Evolutionary conservation across 148 eudicot species (phyloP).

Genomic region (Nepenthes gracilis): DNA sequence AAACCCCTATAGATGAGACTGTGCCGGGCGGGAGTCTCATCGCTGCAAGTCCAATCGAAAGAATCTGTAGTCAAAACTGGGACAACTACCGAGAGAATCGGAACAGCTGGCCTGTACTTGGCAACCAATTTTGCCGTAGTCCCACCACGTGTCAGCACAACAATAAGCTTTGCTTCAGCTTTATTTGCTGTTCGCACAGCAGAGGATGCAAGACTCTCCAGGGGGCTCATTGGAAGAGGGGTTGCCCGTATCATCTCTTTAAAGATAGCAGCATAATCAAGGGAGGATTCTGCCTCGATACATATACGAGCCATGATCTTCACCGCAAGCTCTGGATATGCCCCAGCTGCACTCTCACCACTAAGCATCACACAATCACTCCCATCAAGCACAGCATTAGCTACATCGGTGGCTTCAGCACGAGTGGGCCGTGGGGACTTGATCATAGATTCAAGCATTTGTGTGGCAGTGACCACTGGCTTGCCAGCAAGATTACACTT

Average conservation of each 20-base stretch:
- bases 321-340: slow-evolving; percentile 82
- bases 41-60: slow-evolving; percentile 65
- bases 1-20: slow-evolving; percentile 57
- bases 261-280: slow-evolving; percentile 50
- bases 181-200: slow-evolving; percentile 88
- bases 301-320: slow-evolving; percentile 80
- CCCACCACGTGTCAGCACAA: slow-evolving; percentile 85
- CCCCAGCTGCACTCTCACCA: slow-evolving; percentile 83
- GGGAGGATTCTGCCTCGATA: slow-evolving; percentile 75
- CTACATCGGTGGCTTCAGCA: slow-evolving; percentile 85
- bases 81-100: slow-evolving; percentile 67
- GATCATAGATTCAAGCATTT: slow-evolving; percentile 81
- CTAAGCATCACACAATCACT: slow-evolving; percentile 89
- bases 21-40: slow-evolving; percentile 68
- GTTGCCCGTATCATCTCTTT: slow-evolving; percentile 65
- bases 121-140: slow-evolving; percentile 73
- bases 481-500: slow-evolving; percentile 76
- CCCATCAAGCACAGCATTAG: slow-evolving; percentile 81
- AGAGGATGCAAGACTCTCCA: slow-evolving; percentile 82
- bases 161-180: slow-evolving; percentile 72
- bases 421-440: slow-evolving; percentile 82
- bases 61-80: slow-evolving; percentile 59
- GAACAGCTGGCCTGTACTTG: slow-evolving; percentile 73
- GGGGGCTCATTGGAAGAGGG: slow-evolving; percentile 83
- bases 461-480: slow-evolving; percentile 81